These are phyloP conservation scores for Rhizopogon roseolus DNA, from an alignment of 768 basidiomycete species.

Conservation along the genomic window DNA sequence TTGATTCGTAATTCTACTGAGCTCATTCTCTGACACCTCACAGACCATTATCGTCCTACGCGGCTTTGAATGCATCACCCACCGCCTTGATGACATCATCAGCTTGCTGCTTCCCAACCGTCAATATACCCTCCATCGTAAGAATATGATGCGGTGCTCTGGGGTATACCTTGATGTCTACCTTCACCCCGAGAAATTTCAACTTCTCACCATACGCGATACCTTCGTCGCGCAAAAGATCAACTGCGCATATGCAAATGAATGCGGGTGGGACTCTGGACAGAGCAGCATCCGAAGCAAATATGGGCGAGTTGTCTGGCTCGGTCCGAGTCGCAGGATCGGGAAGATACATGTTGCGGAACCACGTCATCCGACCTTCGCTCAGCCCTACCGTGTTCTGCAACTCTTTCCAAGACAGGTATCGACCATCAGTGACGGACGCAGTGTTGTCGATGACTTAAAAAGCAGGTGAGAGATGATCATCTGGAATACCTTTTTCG, in stretches of 20 bases:
- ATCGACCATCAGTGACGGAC: conserved; percentile 27
- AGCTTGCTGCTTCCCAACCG: conserved; percentile 31
- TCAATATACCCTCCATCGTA: conserved; percentile 56
- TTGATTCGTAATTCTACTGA: too few relatives aligned
- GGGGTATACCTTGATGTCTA: conserved; percentile 28
- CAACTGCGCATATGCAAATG: conserved; percentile 60
- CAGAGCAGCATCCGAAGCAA: conserved; percentile 54
- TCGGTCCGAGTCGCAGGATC: conserved; percentile 51
- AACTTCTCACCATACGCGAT: conserved; percentile 58
- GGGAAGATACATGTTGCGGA: conserved; percentile 61
- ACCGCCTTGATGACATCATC: conserved; percentile 16
- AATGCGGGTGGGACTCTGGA: conserved; percentile 50
- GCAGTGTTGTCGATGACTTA: conserved; percentile 71
- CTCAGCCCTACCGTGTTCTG: conserved; percentile 53
- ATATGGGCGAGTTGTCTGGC: conserved; percentile 68
- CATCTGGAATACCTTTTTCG: neutral
- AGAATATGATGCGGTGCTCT: conserved; percentile 56
- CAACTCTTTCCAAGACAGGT: conserved; percentile 54
- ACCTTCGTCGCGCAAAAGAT: conserved; percentile 66
- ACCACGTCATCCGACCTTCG: conserved; percentile 68
- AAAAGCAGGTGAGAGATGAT: neutral
- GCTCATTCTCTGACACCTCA: too few relatives aligned
- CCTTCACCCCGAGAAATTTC: conserved; percentile 45
- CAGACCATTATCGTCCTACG: neutral
- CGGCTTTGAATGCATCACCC: conserved; percentile 12